Evolutionary conservation across 2,329 filamentous ascomycete genomes (phyloP), one percentile per base, ranked within the genome.

Genomic region (Colletotrichum plurivorum): DNA sequence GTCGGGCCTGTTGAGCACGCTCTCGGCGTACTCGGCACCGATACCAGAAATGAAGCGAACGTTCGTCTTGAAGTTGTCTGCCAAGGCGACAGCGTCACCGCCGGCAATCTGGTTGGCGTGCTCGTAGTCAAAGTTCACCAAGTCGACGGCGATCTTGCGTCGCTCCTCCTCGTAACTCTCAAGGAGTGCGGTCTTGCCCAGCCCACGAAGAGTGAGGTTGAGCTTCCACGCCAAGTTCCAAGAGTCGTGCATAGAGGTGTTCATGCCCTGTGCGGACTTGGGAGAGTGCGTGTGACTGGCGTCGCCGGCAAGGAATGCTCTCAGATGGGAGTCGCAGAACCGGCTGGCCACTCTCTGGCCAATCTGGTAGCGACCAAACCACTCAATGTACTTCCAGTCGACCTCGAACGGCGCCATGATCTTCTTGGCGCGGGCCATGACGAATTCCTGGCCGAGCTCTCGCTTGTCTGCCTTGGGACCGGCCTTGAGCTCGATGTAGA

Each of bases 31-130:
- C 76, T 89, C 88, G 3, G 90, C 91, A 1, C 92, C 92, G 39
- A 92, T 87, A 15, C 92, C 92, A 0, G 90, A 92, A 72, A 93
- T 94, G 80, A 94, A 94, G 9, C 89, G 88, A 43, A 93, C 87
- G 65, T 93, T 93, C 53, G 88, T 89, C 53, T 87, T 84, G 76
- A 94, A 93, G 78, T 93, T 93, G 71, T 88, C 85, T 0, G 90
- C 89, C 2, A 94, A 82, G 0, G 88, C 89, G 55, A 84, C 84
- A 15, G 88, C 84, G 71, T 93, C 90, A 39, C 90, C 90, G 4
- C 84, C 86, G 20, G 89, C 85, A 73, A 89, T 87, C 73, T 87
- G 84, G 73, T 87, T 87, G 53, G 87, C 86, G 72, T 89, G 87
- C 72, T 85, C 84, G 68, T 86, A 84, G 75, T 89, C 88, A 73